Evolutionary conservation across 2,329 filamentous ascomycete species (phyloP).

Genomic region (Trichoderma sp.): DNA sequence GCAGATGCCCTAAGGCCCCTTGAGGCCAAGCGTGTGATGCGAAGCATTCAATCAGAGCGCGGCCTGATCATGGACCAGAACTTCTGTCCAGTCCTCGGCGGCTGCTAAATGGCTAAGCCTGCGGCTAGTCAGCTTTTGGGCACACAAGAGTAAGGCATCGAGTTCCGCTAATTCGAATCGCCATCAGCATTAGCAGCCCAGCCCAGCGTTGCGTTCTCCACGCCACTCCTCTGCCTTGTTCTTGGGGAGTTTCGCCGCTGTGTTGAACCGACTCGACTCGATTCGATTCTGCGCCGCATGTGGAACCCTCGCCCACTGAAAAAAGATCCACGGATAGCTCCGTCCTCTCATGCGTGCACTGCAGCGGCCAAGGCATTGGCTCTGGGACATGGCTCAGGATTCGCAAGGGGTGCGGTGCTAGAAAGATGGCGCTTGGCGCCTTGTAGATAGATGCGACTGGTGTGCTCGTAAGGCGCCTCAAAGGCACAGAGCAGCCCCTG

Average conservation of each 20-base stretch:
- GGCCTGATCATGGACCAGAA: slow-evolving; percentile 6
- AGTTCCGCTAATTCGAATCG: slow-evolving; percentile 6
- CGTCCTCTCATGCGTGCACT: slow-evolving; percentile 10
- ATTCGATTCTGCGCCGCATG: background rate
- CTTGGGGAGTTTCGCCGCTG: background rate
- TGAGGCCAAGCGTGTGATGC: slow-evolving; percentile 5
- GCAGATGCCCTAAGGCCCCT: slow-evolving; percentile 4
- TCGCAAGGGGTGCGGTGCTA: background rate
- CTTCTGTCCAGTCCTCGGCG: slow-evolving; percentile 14
- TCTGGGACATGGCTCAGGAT: background rate
- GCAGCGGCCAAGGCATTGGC: slow-evolving; percentile 15
- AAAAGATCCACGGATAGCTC: slow-evolving; percentile 13
- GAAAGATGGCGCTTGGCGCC: background rate
- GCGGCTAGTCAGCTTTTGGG: slow-evolving; percentile 17
- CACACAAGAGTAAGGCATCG: background rate
- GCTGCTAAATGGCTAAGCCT: slow-evolving; percentile 5
- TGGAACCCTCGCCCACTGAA: slow-evolving; percentile 6
- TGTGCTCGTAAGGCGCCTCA: background rate
- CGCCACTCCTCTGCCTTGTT: background rate
- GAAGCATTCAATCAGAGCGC: slow-evolving; percentile 5
- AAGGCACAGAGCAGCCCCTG: background rate
- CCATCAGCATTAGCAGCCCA: background rate
- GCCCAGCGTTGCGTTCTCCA: background rate
- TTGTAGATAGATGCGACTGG: background rate
- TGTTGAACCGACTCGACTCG: background rate